Conservation (phyloP, 139 green algal species). For the Raphidocelis subcapitata region DNA sequence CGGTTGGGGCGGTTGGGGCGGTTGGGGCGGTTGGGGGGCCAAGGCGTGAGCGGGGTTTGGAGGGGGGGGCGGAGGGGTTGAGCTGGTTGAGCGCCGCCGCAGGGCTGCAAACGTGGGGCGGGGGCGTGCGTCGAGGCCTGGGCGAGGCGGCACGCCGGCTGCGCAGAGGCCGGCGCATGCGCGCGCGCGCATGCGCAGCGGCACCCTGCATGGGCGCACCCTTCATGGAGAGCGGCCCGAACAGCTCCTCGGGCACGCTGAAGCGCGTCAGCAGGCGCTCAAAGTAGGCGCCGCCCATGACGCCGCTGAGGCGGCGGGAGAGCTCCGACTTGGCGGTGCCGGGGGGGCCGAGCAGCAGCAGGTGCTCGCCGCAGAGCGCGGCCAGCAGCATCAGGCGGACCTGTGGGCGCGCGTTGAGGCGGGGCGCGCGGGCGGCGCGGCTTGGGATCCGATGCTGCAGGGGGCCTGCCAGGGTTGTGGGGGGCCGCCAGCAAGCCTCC, state of each 20-base stretch:
- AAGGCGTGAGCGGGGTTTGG: too few species aligned
- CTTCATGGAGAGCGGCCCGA: slow-evolving; percentile 89
- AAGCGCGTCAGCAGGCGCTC: slow-evolving; percentile 95
- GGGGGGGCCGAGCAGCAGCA: slow-evolving; percentile 81
- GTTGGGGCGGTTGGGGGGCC: too few species aligned
- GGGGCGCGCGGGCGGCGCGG: neutral
- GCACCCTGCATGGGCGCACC: too few species aligned
- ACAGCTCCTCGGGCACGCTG: slow-evolving; percentile 94
- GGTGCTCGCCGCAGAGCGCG: slow-evolving; percentile 86
- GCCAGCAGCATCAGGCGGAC: slow-evolving; percentile 87
- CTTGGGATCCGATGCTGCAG: too few species aligned
- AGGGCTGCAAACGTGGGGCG: too few species aligned
- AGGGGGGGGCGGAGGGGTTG: neutral
- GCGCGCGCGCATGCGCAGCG: too few species aligned
- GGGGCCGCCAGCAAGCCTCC: neutral
- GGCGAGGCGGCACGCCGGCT: too few species aligned
- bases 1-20: too few species aligned
- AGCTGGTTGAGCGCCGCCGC: neutral
- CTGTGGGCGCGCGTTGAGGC: slow-evolving; percentile 38
- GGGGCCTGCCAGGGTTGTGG: neutral
- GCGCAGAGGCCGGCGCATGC: too few species aligned
- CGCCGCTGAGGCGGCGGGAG: slow-evolving; percentile 58
- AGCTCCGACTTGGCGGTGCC: slow-evolving; percentile 94
- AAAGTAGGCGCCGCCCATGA: slow-evolving; percentile 80
- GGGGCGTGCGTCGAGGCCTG: too few species aligned